Percentiles rank a stretch among this genome's conserved stretches.
Evolutionary conservation across 768 basidiomycete genomes (phyloP).

Genomic region (Boletus reticulatus): DNA sequence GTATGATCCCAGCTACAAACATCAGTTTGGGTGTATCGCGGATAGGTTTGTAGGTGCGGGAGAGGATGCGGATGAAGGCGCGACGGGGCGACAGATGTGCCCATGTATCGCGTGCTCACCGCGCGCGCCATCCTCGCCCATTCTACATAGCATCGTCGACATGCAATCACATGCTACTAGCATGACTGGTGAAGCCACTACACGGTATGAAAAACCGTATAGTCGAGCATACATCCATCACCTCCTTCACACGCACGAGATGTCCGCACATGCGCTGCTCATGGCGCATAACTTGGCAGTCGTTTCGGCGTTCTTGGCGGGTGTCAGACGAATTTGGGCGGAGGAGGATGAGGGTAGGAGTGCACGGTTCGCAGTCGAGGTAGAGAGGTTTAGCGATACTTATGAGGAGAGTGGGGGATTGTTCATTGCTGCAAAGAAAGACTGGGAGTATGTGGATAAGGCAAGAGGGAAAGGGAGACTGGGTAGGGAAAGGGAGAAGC

Average conservation of each 20-base stretch:
- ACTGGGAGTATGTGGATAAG: constrained; percentile 66
- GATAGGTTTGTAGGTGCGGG: constrained; percentile 30
- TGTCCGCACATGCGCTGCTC: constrained; percentile 79
- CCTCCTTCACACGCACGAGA: constrained; percentile 84
- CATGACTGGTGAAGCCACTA: neutral
- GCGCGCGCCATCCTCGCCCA: constrained; percentile 28
- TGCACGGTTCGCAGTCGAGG: constrained; percentile 41
- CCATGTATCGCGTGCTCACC: constrained; percentile 59
- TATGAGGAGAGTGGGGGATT: constrained; percentile 52
- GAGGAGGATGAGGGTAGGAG: constrained; percentile 1
- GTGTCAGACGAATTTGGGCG: constrained; percentile 43
- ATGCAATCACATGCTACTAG: constrained; percentile 17
- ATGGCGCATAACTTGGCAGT: constrained; percentile 74
- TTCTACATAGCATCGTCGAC: constrained; percentile 49
- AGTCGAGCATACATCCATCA: constrained; percentile 77
- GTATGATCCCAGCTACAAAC: constrained; percentile 54
- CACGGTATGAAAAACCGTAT: constrained; percentile 32
- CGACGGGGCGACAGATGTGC: constrained; percentile 32
- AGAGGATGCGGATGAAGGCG: neutral
- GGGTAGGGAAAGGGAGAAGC: constrained; percentile 55
- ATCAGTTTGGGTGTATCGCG: constrained; percentile 60
- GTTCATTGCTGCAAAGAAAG: constrained; percentile 48
- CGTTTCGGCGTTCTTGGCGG: constrained; percentile 60
- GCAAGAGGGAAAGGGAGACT: constrained; percentile 77
- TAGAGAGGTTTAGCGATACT: constrained; percentile 43